Evolutionary conservation across 495 filamentous ascomycete genomes (phyloP).

Genomic region (Penicillium lividum): DNA sequence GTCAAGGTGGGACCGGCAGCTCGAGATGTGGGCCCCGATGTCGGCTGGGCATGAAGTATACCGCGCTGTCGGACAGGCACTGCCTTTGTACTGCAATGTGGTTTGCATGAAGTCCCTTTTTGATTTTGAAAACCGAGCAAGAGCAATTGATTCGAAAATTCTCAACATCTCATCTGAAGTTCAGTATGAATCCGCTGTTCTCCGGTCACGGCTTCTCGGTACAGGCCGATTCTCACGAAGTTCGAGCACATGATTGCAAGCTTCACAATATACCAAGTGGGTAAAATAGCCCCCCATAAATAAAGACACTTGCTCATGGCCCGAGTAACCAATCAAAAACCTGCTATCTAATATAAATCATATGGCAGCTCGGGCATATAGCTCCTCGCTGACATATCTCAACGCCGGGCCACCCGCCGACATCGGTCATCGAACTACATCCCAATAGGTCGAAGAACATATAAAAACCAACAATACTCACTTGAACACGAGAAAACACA

Average conservation of each 20-base stretch:
- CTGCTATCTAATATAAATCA: not conserved
- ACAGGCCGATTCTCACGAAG: no score
- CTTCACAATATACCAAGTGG: no score
- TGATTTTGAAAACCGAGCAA: no score
- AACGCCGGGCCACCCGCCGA: not conserved
- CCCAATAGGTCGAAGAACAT: not conserved
- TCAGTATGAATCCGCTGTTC: no score
- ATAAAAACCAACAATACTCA: constrained; percentile 9
- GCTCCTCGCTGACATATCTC: not conserved
- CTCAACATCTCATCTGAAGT: no score
- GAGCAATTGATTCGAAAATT: no score
- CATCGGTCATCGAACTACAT: constrained; percentile 11
- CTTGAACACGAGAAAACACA: not conserved
- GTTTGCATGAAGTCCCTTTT: not conserved
- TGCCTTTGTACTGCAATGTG: not conserved
- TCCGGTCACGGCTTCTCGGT: no score
- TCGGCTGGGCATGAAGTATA: not conserved
- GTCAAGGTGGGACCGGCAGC: not conserved
- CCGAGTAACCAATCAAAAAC: not conserved
- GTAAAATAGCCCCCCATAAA: no score
- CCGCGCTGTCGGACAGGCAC: not conserved
- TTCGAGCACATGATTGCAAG: no score
- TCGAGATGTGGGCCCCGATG: not conserved
- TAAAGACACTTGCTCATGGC: no score
- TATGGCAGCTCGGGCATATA: not conserved